These are phyloP conservation scores for Ogataea sp. DNA, from an alignment of 805 yeast genomes.

Conservation along the genomic window DNA sequence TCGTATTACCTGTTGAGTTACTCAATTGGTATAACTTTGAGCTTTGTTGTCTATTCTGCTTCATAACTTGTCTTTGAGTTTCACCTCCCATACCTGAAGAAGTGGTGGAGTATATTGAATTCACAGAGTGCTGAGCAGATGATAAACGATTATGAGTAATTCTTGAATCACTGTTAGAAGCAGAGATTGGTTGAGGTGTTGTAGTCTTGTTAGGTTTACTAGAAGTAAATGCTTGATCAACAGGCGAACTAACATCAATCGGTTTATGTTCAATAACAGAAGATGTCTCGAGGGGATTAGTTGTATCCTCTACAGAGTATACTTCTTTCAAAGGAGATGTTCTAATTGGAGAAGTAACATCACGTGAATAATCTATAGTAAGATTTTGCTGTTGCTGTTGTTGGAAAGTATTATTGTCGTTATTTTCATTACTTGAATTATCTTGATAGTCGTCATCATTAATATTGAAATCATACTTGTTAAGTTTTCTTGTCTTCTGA, in stretches of 20 bases:
- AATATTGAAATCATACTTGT: conserved; percentile 16
- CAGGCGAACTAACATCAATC: too few species aligned
- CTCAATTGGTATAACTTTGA: background rate
- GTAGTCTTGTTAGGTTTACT: too few species aligned
- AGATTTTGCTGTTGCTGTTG: background rate
- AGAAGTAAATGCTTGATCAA: too few species aligned
- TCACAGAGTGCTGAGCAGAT: background rate
- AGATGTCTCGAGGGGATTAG: background rate
- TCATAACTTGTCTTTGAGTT: background rate
- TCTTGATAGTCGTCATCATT: conserved; percentile 18
- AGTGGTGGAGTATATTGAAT: background rate
- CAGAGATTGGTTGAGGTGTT: too few species aligned
- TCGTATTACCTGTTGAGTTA: background rate
- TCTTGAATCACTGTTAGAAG: too few species aligned
- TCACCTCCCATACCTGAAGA: background rate
- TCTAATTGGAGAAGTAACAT: conserved; percentile 1
- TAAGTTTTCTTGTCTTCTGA: conserved; percentile 13
- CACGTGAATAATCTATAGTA: background rate
- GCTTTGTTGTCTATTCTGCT: background rate
- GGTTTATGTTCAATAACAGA: background rate
- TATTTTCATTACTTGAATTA: too few species aligned
- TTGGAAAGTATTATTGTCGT: too few species aligned
- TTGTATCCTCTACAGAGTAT: background rate
- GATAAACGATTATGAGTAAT: too few species aligned
- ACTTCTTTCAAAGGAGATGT: conserved; percentile 1